Base-by-base conservation (phyloP, 305 asterid genomes). In the Solanum hybrid region DNA sequence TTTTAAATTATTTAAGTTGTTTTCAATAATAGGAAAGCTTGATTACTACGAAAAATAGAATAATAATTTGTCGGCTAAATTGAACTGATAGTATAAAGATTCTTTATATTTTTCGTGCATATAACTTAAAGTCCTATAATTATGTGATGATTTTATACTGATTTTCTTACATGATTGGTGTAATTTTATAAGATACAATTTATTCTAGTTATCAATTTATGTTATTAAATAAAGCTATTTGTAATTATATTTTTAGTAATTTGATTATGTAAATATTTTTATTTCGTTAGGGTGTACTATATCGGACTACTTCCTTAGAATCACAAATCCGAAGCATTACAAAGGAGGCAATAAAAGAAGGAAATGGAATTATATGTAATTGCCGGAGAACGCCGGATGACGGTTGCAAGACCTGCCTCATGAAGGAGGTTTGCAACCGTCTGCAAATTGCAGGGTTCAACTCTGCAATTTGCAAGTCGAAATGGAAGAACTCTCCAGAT, bases 401-500 rank as follows among this genome's bases (percentile, higher is more conserved):
- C n/a, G 92, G 95, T 27, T 97, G 99, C 95, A 93, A 96, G 91
- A 93, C 88, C 87, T 97, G 99, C 56, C 92, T 91, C n/a, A 95
- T 95, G 99, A 93, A 93, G 90, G 95, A 73, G 88, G 93, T 95
- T 26, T 94, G 98, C 92, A 90, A 91, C 73, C 94, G 96, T 35
- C 93, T 97, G 42, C 97, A 93, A 82, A 90, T 64, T 80, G 96
- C 93, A 4, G 98, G 96, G 87, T 96, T 92, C 40, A 91, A 96
- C 73, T 88, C 95, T 75, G 96, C 96, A 12, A 95, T 95, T 91
- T 96, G 98, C 98, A 96, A 94, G 90, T 96, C 99, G 71, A 97
- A 96, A 89, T 97, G 99, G 99, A 95, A 75, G 86, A 96, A 95
- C 91, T 94, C 97, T 3, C 87, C 91, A 2, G 93, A 94, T 84